phyloP scores from a whole-genome alignment of 108 stramenopile species.

The Cafeteria roenbergensis region DNA sequence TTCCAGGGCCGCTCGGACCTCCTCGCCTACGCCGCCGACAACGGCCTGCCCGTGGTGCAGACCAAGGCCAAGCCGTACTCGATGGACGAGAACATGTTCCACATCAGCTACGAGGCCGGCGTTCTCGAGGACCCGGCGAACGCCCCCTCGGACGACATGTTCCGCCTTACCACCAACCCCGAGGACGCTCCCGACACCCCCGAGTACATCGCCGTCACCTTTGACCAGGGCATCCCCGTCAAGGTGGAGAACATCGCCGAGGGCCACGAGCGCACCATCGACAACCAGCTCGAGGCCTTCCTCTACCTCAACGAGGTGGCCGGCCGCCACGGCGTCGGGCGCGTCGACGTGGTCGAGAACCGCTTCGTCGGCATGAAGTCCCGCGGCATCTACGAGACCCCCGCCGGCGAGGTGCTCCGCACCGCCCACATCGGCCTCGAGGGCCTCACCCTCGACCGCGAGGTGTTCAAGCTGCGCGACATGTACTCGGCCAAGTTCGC shows the following conservation, averaged over 20 bases:
- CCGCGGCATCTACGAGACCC: constrained; percentile 96
- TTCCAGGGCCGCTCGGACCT: constrained; percentile 70
- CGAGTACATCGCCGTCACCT: constrained; percentile 65
- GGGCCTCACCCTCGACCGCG: constrained; percentile 64
- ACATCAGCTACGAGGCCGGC: constrained; percentile 91
- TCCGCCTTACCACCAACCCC: constrained; percentile 59
- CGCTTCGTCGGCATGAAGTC: constrained; percentile 98
- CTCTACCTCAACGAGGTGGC: constrained; percentile 88
- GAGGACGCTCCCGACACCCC: constrained; percentile 67
- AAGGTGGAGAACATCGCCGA: constrained; percentile 77
- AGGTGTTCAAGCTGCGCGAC: constrained; percentile 92
- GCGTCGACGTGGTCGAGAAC: constrained; percentile 97
- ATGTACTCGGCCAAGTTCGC: constrained; percentile 71
- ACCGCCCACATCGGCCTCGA: constrained; percentile 79
- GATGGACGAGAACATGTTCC: constrained; percentile 94
- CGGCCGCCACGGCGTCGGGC: constrained; percentile 85
- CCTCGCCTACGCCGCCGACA: constrained; percentile 83
- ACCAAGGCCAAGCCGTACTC: constrained; percentile 82
- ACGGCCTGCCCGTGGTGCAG: constrained; percentile 68
- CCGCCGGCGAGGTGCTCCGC: constrained; percentile 84
- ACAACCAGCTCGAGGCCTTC: constrained; percentile 82
- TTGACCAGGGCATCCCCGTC: constrained; percentile 75
- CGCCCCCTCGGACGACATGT: constrained; percentile 29
- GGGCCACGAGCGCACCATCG: constrained; percentile 62
- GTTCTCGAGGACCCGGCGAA: constrained; percentile 59